Evolutionary conservation across 2,329 filamentous ascomycete genomes (phyloP).

Genomic region (Pestalotiopsis fici): DNA sequence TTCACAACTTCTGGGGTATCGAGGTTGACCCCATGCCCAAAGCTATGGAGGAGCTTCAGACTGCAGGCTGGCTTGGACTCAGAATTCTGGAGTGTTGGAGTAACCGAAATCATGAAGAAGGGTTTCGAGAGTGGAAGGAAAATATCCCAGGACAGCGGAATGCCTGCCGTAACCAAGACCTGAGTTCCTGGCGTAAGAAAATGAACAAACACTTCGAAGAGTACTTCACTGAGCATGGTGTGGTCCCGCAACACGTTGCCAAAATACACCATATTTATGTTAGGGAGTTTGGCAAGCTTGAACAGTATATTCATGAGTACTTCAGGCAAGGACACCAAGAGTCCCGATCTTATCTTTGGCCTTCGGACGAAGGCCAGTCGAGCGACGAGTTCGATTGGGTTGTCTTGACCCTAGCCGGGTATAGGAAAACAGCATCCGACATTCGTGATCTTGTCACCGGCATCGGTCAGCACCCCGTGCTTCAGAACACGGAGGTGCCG

Average conservation of each 20-base stretch:
- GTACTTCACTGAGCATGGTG: neutral
- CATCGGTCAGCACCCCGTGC: neutral
- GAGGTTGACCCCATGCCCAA: neutral
- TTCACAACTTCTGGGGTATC: neutral
- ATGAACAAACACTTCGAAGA: neutral
- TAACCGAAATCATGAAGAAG: neutral
- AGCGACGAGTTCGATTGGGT: neutral
- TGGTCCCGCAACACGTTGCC: neutral
- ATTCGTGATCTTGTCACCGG: neutral
- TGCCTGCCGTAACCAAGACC: neutral
- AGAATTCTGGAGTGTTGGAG: neutral
- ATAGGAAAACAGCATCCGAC: neutral
- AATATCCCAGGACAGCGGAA: neutral
- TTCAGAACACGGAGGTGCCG: neutral
- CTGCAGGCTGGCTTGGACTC: neutral
- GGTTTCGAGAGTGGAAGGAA: neutral
- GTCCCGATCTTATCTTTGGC: neutral
- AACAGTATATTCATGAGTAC: neutral
- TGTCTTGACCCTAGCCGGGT: neutral
- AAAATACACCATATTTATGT: neutral
- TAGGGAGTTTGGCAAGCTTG: neutral
- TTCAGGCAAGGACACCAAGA: neutral
- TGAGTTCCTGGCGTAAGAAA: neutral
- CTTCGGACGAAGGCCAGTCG: neutral
- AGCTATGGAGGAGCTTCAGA: neutral